Percentiles rank a stretch among this genome's conserved stretches.
These are phyloP conservation scores for Penicillium robsamsonii DNA, from an alignment of 495 filamentous ascomycete species.

Conservation along the genomic window DNA sequence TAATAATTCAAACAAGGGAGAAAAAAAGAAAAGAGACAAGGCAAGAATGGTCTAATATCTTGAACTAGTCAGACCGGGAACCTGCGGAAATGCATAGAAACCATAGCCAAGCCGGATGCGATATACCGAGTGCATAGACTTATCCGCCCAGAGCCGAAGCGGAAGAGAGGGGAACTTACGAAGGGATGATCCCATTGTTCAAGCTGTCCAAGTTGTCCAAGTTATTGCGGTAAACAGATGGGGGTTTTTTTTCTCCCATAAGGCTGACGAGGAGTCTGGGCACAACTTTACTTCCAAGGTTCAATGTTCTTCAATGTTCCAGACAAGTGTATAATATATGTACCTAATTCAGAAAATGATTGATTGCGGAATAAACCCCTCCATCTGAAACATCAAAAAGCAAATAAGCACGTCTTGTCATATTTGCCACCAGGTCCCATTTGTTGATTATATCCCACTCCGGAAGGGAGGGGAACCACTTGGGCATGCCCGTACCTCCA, in stretches of 20 bases:
- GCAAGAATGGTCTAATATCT: slow-evolving; percentile 5
- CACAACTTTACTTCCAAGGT: background rate
- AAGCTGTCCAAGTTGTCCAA: background rate
- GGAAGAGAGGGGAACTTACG: slow-evolving; percentile 27
- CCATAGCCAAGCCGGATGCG: slow-evolving; percentile 18
- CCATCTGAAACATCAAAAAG: background rate
- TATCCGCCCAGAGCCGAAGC: slow-evolving; percentile 13
- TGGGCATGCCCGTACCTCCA: background rate
- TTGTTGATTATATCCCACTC: background rate
- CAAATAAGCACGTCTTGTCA: background rate
- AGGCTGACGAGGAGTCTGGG: slow-evolving; percentile 1
- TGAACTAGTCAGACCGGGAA: slow-evolving; percentile 28
- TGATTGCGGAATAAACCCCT: background rate
- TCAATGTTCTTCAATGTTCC: background rate
- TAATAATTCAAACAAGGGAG: slow-evolving; percentile 13
- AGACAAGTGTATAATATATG: background rate
- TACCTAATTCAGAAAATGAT: background rate
- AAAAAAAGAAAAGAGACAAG: slow-evolving; percentile 2
- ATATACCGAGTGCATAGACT: slow-evolving; percentile 10
- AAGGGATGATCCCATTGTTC: slow-evolving; percentile 17
- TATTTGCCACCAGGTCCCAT: background rate
- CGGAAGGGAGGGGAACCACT: background rate
- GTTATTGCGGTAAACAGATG: slow-evolving; percentile 1
- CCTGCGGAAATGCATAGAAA: slow-evolving; percentile 27
- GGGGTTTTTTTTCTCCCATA: background rate